Evolutionary conservation across 495 filamentous ascomycete genomes (phyloP).

Genomic region (Aspergillus diversus): DNA sequence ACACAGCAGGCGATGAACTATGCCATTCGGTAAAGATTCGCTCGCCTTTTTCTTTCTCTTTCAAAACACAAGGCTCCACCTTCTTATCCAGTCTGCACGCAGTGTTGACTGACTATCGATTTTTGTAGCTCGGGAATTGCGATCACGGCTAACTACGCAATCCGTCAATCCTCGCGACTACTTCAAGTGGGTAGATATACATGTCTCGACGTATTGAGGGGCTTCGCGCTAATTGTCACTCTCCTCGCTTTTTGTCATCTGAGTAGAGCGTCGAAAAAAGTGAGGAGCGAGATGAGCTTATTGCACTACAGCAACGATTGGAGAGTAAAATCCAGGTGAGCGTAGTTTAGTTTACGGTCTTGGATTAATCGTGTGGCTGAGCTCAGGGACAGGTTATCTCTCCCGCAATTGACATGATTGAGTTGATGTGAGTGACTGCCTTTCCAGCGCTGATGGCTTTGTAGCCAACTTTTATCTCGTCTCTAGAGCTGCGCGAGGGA

Average conservation of each 20-base stretch:
- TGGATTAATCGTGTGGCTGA: conserved; percentile 1
- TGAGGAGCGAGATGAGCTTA: conserved; percentile 70
- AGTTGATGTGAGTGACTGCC: conserved; percentile 69
- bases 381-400: conserved; percentile 69
- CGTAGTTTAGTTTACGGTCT: neutral
- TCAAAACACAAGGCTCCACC: neutral
- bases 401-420: conserved; percentile 91
- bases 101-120: conserved; percentile 20
- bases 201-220: neutral
- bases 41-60: neutral
- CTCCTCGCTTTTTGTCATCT: neutral
- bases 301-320: conserved; percentile 70
- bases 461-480: conserved; percentile 12
- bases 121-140: conserved; percentile 75
- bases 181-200: conserved; percentile 62
- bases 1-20: conserved; percentile 89
- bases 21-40: conserved; percentile 66
- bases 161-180: conserved; percentile 77
- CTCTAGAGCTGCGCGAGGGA: conserved; percentile 82
- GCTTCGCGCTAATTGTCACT: conserved; percentile 21
- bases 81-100: neutral
- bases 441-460: neutral
- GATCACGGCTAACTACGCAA: conserved; percentile 83
- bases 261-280: conserved; percentile 65
- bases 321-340: conserved; percentile 83